Percentiles rank a stretch among this genome's conserved stretches.
Conservation (phyloP, 352 stramenopile genomes). For the Pythium utonaiense region DNA sequence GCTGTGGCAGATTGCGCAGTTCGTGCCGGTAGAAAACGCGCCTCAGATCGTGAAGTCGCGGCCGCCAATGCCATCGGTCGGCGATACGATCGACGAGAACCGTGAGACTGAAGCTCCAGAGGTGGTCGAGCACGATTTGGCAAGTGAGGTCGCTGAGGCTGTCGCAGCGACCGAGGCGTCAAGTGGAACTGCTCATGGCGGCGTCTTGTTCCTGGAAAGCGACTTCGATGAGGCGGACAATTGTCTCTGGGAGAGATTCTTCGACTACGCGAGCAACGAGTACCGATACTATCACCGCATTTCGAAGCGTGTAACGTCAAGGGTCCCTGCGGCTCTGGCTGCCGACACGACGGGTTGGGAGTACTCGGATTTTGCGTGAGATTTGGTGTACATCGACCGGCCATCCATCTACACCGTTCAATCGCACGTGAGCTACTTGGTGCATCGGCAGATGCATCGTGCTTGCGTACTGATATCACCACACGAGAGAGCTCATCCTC, state of each 20-base stretch:
- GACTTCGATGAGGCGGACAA: slow-evolving; percentile 49
- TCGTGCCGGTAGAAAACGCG: slow-evolving; percentile 42
- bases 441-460: neutral
- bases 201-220: slow-evolving; percentile 34
- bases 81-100: neutral
- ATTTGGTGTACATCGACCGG: no score
- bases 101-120: neutral
- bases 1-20: slow-evolving; percentile 59
- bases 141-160: neutral
- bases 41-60: slow-evolving; percentile 24
- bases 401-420: neutral
- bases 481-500: neutral
- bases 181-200: neutral
- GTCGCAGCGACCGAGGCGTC: neutral
- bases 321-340: neutral
- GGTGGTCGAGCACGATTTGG: neutral
- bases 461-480: neutral
- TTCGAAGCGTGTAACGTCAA: slow-evolving; percentile 46
- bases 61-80: neutral
- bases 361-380: neutral
- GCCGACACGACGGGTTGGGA: neutral
- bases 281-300: slow-evolving; percentile 69
- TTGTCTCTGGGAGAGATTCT: slow-evolving; percentile 69
- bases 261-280: slow-evolving; percentile 48
- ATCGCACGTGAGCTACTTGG: neutral